These are phyloP conservation scores for Dothideomycetidae sp. DNA, from an alignment of 2,329 filamentous ascomycete species.

Conservation along the genomic window DNA sequence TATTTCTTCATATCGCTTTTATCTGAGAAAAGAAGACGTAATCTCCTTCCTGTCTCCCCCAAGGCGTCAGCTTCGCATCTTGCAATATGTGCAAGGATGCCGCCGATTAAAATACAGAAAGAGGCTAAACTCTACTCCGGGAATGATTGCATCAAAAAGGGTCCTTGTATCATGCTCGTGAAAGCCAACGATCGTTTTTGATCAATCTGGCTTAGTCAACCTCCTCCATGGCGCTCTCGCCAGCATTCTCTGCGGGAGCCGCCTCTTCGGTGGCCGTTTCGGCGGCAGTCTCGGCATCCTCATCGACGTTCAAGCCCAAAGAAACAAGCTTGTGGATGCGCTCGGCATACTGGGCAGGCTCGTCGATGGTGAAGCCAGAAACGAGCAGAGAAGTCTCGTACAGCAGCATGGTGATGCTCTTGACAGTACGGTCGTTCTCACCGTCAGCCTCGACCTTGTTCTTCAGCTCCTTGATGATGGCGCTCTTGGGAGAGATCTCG, in stretches of 20 bases:
- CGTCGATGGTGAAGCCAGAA: constrained; percentile 98
- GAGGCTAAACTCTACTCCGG: not conserved
- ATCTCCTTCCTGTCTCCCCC: too few species aligned
- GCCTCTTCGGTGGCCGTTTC: constrained; percentile 45
- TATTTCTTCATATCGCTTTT: too few species aligned
- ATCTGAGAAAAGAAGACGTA: too few species aligned
- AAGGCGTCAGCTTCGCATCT: too few species aligned
- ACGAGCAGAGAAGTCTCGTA: constrained; percentile 98
- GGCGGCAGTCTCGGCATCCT: constrained; percentile 61
- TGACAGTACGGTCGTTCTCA: constrained; percentile 97
- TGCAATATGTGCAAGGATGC: too few species aligned
- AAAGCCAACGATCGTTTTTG: constrained; percentile 3
- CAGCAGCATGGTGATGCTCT: constrained; percentile 95
- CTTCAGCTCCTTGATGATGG: constrained; percentile 98
- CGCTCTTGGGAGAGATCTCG: constrained; percentile 97
- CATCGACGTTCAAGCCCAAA: constrained; percentile 92
- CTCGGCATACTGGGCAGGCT: constrained; percentile 94
- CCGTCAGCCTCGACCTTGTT: constrained; percentile 96
- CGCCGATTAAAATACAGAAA: not conserved
- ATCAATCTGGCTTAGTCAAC: constrained; percentile 65
- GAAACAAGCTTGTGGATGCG: constrained; percentile 99
- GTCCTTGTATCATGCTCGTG: not conserved
- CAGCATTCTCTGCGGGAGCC: constrained; percentile 48
- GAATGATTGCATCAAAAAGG: constrained; percentile 1
- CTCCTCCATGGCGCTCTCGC: constrained; percentile 98